Evolutionary conservation across 257 asterid species (phyloP).

Genomic region (Capsicum chinense): DNA sequence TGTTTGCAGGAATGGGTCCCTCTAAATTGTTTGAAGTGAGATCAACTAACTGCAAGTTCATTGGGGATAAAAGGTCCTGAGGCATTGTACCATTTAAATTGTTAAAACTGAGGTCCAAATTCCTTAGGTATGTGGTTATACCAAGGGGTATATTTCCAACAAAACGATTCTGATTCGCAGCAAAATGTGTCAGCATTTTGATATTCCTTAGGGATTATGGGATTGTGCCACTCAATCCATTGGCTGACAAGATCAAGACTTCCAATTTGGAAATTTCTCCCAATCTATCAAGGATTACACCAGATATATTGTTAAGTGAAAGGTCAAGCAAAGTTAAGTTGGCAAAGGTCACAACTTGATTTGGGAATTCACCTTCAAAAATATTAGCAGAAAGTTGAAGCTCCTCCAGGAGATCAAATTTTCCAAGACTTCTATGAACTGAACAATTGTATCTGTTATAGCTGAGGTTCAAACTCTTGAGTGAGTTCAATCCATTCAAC

Average conservation of each 20-base stretch:
- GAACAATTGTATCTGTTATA: slow-evolving; percentile 46
- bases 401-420: slow-evolving; percentile 48
- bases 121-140: slow-evolving; percentile 46
- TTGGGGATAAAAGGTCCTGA: slow-evolving; percentile 47
- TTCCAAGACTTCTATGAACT: slow-evolving; percentile 64
- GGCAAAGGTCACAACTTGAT: slow-evolving; percentile 41
- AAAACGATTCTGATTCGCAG: slow-evolving; percentile 65
- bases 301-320: slow-evolving; percentile 48
- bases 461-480: slow-evolving; percentile 59
- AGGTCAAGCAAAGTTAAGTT: slow-evolving; percentile 66
- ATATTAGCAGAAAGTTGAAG: slow-evolving; percentile 55
- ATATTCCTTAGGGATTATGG: slow-evolving; percentile 51
- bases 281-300: slow-evolving; percentile 53
- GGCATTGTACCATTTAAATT: slow-evolving; percentile 58
- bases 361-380: slow-evolving; percentile 59
- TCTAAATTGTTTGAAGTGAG: slow-evolving; percentile 53
- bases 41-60: slow-evolving; percentile 61
- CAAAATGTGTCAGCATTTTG: slow-evolving; percentile 51
- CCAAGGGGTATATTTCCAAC: slow-evolving; percentile 63
- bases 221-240: slow-evolving; percentile 59
- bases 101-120: slow-evolving; percentile 75
- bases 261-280: slow-evolving; percentile 50
- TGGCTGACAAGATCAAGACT: slow-evolving; percentile 57
- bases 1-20: slow-evolving; percentile 57
- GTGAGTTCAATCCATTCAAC: slow-evolving; percentile 57